Conservation (phyloP, 495 filamentous ascomycete species). For the Aspergillus olivimuriae region DNA sequence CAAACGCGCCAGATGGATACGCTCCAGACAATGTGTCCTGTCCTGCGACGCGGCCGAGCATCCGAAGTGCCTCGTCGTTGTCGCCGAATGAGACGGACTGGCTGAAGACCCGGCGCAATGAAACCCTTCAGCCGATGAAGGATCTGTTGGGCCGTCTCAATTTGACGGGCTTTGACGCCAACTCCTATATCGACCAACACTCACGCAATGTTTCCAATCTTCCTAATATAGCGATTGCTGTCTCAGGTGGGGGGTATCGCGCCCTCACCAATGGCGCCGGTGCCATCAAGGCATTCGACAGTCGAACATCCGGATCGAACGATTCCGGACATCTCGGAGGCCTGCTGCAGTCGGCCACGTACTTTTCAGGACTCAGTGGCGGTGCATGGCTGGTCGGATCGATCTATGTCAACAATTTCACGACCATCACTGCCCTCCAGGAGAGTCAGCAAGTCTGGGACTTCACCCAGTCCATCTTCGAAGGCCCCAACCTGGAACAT, state of each 20-base stretch:
- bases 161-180: conserved; percentile 68
- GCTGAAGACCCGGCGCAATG: conserved; percentile 45
- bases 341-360: conserved; percentile 73
- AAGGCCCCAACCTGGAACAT: conserved; percentile 45
- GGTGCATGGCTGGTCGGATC: conserved; percentile 87
- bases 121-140: conserved; percentile 59
- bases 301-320: conserved; percentile 59
- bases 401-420: conserved; percentile 85
- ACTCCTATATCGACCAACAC: conserved; percentile 57
- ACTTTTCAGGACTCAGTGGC: conserved; percentile 77
- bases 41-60: conserved; percentile 34
- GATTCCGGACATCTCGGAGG: conserved; percentile 67
- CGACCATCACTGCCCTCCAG: conserved; percentile 56
- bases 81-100: conserved; percentile 63
- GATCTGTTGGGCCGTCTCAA: conserved; percentile 61
- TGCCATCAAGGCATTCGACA: conserved; percentile 74
- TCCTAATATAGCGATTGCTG: conserved; percentile 53
- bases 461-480: conserved; percentile 66
- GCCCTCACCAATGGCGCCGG: conserved; percentile 81
- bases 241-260: conserved; percentile 67
- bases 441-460: conserved; percentile 58
- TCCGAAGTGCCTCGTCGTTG: conserved; percentile 46
- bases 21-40: conserved; percentile 29
- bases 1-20: conserved; percentile 37
- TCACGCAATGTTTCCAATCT: conserved; percentile 47